A percentile compares a stretch with the other conserved stretches of the same genome.
Conservation (phyloP, 352 stramenopile species). For the Globisporangium irregulare region DNA sequence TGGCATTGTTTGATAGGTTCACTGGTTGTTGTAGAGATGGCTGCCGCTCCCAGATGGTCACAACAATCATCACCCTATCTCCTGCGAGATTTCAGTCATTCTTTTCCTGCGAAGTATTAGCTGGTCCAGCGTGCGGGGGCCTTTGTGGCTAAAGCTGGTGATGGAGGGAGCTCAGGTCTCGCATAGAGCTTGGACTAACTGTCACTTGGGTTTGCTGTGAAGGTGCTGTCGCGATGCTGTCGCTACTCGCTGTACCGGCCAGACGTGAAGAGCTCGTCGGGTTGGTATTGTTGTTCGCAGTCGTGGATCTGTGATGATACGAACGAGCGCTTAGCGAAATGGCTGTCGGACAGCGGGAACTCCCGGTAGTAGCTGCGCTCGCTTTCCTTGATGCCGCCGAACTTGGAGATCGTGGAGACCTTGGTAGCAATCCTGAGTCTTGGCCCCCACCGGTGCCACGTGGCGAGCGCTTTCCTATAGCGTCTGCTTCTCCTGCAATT, state of each 20-base stretch:
- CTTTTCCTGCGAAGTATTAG: neutral
- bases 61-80: neutral
- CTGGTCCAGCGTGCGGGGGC: neutral
- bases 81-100: neutral
- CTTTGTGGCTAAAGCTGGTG: neutral
- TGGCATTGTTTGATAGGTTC: too few species aligned
- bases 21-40: too few species aligned
- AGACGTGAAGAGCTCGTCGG: neutral
- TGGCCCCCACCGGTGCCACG: too few species aligned
- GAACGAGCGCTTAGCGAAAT: neutral
- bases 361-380: neutral
- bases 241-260: neutral
- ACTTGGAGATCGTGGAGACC: neutral
- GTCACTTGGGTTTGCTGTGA: neutral
- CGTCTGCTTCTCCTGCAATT: neutral
- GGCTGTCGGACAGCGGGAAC: neutral
- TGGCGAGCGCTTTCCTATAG: too few species aligned
- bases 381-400: constrained; percentile 1
- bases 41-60: too few species aligned
- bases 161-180: neutral
- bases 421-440: too few species aligned
- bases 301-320: constrained; percentile 4
- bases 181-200: neutral
- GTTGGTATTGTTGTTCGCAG: neutral
- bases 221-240: neutral